These are phyloP conservation scores for Tardiomyces blankii DNA, from an alignment of 1,139 yeast genomes.

Conservation along the genomic window DNA sequence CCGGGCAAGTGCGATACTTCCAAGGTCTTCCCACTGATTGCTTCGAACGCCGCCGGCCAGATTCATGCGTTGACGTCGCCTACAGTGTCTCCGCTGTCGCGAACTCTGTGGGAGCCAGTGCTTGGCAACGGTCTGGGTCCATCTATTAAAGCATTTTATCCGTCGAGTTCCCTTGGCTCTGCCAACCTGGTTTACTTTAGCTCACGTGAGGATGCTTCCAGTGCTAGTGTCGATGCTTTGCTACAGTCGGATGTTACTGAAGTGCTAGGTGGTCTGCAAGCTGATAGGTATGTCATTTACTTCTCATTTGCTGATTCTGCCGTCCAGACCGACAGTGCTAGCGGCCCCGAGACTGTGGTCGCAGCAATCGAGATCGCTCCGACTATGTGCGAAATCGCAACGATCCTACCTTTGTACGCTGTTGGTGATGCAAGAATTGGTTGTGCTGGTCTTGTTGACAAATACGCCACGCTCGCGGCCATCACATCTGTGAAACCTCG, in stretches of 20 bases:
- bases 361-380: neutral
- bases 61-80: neutral
- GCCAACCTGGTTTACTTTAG: neutral
- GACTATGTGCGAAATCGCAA: neutral
- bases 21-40: neutral
- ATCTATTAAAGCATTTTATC: neutral
- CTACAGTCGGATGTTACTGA: neutral
- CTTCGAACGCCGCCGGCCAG: neutral
- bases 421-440: neutral
- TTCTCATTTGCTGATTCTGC: neutral
- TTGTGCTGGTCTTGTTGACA: neutral
- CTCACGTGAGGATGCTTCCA: neutral
- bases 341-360: neutral
- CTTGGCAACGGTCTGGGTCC: neutral
- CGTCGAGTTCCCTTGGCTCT: neutral
- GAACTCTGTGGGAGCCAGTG: neutral
- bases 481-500: neutral
- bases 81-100: neutral
- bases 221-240: neutral
- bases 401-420: neutral
- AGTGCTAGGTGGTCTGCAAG: neutral
- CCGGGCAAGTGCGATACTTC: slow-evolving; percentile 9
- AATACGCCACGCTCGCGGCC: neutral
- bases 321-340: neutral
- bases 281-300: neutral